These are phyloP conservation scores for Botryobasidium botryosum DNA, from an alignment of 768 basidiomycete genomes.

Conservation along the genomic window DNA sequence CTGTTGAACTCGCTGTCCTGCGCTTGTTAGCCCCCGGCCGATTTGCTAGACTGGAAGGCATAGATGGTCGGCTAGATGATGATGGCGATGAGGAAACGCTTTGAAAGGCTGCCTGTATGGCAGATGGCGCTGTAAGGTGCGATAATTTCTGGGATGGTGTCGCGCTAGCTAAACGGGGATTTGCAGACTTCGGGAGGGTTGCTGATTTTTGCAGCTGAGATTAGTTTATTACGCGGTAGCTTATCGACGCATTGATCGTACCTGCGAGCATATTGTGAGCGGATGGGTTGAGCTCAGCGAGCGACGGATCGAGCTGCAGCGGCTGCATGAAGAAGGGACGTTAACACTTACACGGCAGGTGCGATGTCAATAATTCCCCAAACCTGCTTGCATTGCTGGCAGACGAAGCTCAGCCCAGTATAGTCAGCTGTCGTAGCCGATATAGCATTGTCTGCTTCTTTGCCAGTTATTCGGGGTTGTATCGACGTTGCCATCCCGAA, in stretches of 20 bases:
- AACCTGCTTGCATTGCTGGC: slow-evolving; percentile 69
- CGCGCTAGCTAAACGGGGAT: too few relatives aligned
- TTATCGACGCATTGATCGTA: too few relatives aligned
- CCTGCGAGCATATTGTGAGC: slow-evolving; percentile 80
- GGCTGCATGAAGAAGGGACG: slow-evolving; percentile 28
- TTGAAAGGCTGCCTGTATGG: slow-evolving; percentile 40
- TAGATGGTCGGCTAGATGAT: too few relatives aligned
- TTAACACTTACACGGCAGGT: background rate
- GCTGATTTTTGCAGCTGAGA: too few relatives aligned
- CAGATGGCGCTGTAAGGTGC: slow-evolving; percentile 31
- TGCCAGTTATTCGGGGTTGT: too few relatives aligned
- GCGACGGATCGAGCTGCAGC: slow-evolving; percentile 83
- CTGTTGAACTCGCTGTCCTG: slow-evolving; percentile 20
- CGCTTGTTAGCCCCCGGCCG: too few relatives aligned
- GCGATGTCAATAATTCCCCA: background rate
- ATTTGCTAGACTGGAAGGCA: too few relatives aligned
- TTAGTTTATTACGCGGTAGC: too few relatives aligned
- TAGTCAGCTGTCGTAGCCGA: too few relatives aligned
- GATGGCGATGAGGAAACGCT: slow-evolving; percentile 6
- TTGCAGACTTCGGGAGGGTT: too few relatives aligned
- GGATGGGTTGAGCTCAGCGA: slow-evolving; percentile 64
- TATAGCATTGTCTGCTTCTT: too few relatives aligned
- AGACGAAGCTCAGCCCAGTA: slow-evolving; percentile 19
- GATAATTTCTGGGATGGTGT: slow-evolving; percentile 30
- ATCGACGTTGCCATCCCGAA: too few relatives aligned